Percentiles rank a stretch among this genome's conserved stretches.
Evolutionary conservation across 768 basidiomycete genomes (phyloP).

Genomic region (Lentinula raphanica): DNA sequence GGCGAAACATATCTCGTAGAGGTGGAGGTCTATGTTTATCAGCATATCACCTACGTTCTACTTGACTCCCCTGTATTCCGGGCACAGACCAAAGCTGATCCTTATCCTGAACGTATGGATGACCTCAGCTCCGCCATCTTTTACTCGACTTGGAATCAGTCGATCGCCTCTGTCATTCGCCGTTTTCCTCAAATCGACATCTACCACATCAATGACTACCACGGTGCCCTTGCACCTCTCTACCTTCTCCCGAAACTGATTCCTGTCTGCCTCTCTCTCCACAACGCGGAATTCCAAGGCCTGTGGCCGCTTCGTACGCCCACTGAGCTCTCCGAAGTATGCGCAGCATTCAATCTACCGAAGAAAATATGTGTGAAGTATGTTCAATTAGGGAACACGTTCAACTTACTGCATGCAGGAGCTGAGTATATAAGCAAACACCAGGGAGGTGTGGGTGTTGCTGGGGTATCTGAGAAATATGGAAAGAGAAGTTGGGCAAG

Average conservation of each 20-base stretch:
- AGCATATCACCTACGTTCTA: slow-evolving; percentile 94
- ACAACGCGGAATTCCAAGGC: slow-evolving; percentile 98
- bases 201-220: slow-evolving; percentile 94
- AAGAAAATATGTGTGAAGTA: slow-evolving; percentile 96
- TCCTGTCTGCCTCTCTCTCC: slow-evolving; percentile 85
- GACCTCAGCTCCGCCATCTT: slow-evolving; percentile 95
- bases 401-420: slow-evolving; percentile 90
- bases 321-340: slow-evolving; percentile 98
- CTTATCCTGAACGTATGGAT: slow-evolving; percentile 96
- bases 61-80: slow-evolving; percentile 96
- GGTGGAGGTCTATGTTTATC: slow-evolving; percentile 87
- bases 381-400: slow-evolving; percentile 96
- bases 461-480: slow-evolving; percentile 97
- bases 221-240: slow-evolving; percentile 85
- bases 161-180: slow-evolving; percentile 87
- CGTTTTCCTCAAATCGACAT: slow-evolving; percentile 85
- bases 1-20: slow-evolving; percentile 94
- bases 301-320: slow-evolving; percentile 94
- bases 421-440: slow-evolving; percentile 90
- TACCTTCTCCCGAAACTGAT: slow-evolving; percentile 90
- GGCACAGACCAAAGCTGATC: slow-evolving; percentile 92
- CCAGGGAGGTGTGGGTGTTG: slow-evolving; percentile 90
- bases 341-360: slow-evolving; percentile 95
- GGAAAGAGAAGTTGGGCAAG: slow-evolving; percentile 96
- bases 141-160: slow-evolving; percentile 98